phyloP scores from a whole-genome alignment of 805 yeast genomes.

The Hanseniaspora jakobsenii region DNA sequence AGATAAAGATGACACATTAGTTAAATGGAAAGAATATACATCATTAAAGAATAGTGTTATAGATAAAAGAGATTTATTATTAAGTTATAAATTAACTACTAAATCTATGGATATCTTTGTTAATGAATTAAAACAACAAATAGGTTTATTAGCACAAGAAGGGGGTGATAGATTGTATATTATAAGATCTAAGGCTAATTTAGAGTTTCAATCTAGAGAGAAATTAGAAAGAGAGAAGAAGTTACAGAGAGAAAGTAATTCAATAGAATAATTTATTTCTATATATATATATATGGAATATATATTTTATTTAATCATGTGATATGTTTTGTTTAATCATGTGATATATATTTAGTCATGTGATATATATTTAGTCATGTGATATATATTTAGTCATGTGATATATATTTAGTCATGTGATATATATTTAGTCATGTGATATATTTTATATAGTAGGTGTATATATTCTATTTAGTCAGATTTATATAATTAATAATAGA shows the following conservation, averaged over 20 bases:
- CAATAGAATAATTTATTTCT: background rate
- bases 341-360: too few relatives aligned
- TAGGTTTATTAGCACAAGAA: constrained; percentile 43
- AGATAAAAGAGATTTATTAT: constrained; percentile 42
- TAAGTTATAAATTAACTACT: constrained; percentile 28
- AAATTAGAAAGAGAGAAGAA: constrained; percentile 29
- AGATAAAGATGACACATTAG: constrained; percentile 31
- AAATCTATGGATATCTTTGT: constrained; percentile 27
- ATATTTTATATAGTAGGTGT: too few relatives aligned
- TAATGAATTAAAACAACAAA: constrained; percentile 30
- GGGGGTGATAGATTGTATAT: constrained; percentile 49
- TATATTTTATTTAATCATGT: too few relatives aligned
- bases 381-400: too few relatives aligned
- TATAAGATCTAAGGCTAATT: constrained; percentile 45
- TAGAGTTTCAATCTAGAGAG: constrained; percentile 46
- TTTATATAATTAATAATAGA: too few relatives aligned
- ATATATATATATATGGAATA: background rate
- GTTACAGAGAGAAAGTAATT: constrained; percentile 7
- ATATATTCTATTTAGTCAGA: too few relatives aligned
- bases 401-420: too few relatives aligned
- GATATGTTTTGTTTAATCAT: too few relatives aligned
- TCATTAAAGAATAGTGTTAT: constrained; percentile 44
- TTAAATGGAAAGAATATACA: constrained; percentile 52
- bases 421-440: too few relatives aligned
- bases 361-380: too few relatives aligned